These are phyloP conservation scores for Iberis pinnata DNA, from an alignment of 345 rosid species.

Conservation along the genomic window DNA sequence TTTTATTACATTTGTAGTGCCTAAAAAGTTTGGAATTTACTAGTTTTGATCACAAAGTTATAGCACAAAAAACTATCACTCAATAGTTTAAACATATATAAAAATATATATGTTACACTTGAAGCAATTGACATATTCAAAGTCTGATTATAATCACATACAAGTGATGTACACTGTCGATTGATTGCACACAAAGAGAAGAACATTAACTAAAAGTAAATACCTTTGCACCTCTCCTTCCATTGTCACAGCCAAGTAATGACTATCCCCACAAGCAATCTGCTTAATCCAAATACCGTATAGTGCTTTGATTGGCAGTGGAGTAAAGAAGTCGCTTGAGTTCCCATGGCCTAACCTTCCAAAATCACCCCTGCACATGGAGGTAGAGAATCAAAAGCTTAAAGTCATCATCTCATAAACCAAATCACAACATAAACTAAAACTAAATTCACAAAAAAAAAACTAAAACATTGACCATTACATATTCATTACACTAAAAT, in stretches of 20 bases:
- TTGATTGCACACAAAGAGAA: background rate
- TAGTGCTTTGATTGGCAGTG: conserved; percentile 74
- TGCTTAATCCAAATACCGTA: conserved; percentile 72
- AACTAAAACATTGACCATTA: no score
- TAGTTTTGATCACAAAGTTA: no score
- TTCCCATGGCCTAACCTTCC: conserved; percentile 99
- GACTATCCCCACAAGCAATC: conserved; percentile 99
- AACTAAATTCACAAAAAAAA: no score
- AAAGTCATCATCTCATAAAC: no score
- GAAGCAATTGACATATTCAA: background rate
- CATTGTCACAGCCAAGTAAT: conserved; percentile 85
- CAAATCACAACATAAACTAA: no score
- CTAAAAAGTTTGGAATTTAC: no score
- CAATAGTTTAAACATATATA: background rate
- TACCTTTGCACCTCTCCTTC: conserved; percentile 93
- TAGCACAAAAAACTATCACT: no score
- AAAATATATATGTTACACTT: background rate
- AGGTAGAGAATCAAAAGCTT: background rate
- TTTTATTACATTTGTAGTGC: no score
- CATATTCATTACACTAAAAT: no score
- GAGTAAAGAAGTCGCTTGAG: conserved; percentile 87
- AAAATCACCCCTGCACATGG: conserved; percentile 77
- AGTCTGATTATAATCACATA: background rate
- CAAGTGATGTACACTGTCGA: background rate
- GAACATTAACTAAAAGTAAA: background rate